Conservation (phyloP, 1,139 yeast genomes). For the Pichia inconspicua region DNA sequence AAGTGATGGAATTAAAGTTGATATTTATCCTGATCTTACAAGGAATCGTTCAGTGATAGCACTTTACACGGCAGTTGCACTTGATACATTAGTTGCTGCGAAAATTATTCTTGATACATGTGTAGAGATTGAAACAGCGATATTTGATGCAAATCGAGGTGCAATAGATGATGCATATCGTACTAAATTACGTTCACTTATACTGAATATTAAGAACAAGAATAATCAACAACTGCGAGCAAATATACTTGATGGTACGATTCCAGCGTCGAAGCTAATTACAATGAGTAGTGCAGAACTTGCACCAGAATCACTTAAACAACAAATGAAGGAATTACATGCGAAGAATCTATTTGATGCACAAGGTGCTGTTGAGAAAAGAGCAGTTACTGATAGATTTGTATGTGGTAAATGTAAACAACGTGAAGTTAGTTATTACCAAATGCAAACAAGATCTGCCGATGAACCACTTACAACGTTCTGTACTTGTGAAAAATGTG, state of each 20-base stretch:
- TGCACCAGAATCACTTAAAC: constrained; percentile 85
- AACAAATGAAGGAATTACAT: constrained; percentile 78
- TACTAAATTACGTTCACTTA: constrained; percentile 73
- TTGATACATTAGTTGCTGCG: constrained; percentile 60
- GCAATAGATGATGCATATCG: constrained; percentile 55
- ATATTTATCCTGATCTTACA: constrained; percentile 57
- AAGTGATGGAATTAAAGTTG: constrained; percentile 70
- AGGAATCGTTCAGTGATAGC: constrained; percentile 83
- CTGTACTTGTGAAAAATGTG: constrained; percentile 96
- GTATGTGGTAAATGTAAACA: constrained; percentile 97
- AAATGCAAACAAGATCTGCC: constrained; percentile 96
- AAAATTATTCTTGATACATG: constrained; percentile 54
- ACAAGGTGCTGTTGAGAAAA: constrained; percentile 94
- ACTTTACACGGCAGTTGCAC: constrained; percentile 80
- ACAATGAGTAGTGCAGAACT: constrained; percentile 85
- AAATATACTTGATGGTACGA: constrained; percentile 57
- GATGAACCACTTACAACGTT: constrained; percentile 98
- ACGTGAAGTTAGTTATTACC: constrained; percentile 92
- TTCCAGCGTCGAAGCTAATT: constrained; percentile 58
- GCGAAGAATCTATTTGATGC: constrained; percentile 91
- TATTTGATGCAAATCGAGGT: constrained; percentile 52
- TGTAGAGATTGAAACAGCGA: constrained; percentile 65
- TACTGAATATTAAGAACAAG: constrained; percentile 80
- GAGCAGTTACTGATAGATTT: constrained; percentile 93
- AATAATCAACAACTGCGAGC: constrained; percentile 79